Base-by-base conservation (phyloP, 305 asterid genomes). In the Fraxinus nigra region DNA sequence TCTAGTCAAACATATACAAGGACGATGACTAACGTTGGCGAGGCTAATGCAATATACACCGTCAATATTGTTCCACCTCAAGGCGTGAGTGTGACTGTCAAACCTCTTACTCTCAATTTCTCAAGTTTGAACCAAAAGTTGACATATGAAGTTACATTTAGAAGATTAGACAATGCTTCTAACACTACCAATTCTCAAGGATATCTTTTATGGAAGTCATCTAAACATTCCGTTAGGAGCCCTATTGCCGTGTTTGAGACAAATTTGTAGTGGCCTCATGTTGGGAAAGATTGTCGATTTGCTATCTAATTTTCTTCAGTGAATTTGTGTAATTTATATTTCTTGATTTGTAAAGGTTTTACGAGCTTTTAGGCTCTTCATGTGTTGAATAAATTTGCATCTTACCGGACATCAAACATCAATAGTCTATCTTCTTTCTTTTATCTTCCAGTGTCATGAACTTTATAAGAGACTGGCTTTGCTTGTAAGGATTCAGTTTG, bases 1-100 rank as follows among this genome's bases (percentile, higher is more conserved):
- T 61, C 76, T 11, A 30, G 54, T 74, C 87, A 86, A 37, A 84
- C 72, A 33, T 86, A 86, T 63, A 86, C 86, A 0, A 79, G 90
- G 78, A 90, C 88, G 2, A 87, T 84, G 14, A 90, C 92, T 0
- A 90, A 89, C 5, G 90, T 89, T 37, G 93, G 92, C 8, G 81
- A 83, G 5, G 84, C 89, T 0, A 79, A 14, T 22, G 86, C 88
- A 5, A 33, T 70, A 72, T 90, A 89, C 81, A 67, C 37, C 0
- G 86, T 82, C n/a, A 77, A 79, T 73, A 54, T 89, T 18, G 77
- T 32, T 69, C 61, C 48, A 5, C 89, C 89, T 0, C 35, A 22
- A 0, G 92, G 88, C 0, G 24, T 79, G 3, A 63, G 76, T 3
- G 87, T 84, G 54, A 72, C 11, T 13, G 85, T 87, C 16, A 20